Percentiles rank a stretch among this genome's conserved stretches.
phyloP scores from a whole-genome alignment of 2,329 filamentous ascomycete species.

The Cladophialophora chaetospira region DNA sequence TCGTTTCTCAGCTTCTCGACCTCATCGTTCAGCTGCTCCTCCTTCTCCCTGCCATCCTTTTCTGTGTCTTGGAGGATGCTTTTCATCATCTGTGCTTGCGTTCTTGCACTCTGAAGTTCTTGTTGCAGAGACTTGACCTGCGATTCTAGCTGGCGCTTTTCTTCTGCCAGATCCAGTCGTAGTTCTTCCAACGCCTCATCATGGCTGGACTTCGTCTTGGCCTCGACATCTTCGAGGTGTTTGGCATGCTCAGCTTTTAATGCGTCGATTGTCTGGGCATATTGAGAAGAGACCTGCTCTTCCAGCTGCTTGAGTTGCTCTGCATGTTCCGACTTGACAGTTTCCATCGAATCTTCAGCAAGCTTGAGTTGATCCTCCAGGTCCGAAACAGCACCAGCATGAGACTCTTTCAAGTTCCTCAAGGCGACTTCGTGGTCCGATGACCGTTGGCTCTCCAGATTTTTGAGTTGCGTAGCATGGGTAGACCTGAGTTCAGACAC shows the following conservation, averaged over 20 bases:
- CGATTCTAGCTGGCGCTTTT: constrained; percentile 40
- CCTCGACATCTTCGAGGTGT: constrained; percentile 17
- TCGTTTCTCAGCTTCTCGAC: constrained; percentile 25
- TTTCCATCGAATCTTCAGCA: constrained; percentile 22
- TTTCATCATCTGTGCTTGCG: constrained; percentile 28
- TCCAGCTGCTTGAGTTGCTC: constrained; percentile 20
- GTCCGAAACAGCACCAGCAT: constrained; percentile 31
- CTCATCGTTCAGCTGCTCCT: constrained; percentile 17
- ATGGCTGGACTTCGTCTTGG: constrained; percentile 3
- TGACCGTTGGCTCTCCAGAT: constrained; percentile 36
- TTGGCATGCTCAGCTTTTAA: constrained; percentile 20
- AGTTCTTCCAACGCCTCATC: constrained; percentile 21
- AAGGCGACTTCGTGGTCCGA: constrained; percentile 23
- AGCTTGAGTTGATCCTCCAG: constrained; percentile 33
- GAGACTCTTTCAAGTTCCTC: constrained; percentile 21
- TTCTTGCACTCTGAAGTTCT: constrained; percentile 25
- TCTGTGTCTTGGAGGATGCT: constrained; percentile 24
- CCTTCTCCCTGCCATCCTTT: constrained; percentile 20
- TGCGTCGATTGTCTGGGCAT: constrained; percentile 16
- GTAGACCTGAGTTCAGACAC: constrained; percentile 28
- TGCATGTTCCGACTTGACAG: constrained; percentile 20
- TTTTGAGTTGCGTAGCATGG: constrained; percentile 39
- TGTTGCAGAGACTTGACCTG: constrained; percentile 39
- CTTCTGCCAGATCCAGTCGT: constrained; percentile 34
- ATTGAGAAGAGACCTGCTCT: constrained; percentile 14